Base-by-base conservation (phyloP, 192 early-diverging fungal species). In the Diversispora epigaea region DNA sequence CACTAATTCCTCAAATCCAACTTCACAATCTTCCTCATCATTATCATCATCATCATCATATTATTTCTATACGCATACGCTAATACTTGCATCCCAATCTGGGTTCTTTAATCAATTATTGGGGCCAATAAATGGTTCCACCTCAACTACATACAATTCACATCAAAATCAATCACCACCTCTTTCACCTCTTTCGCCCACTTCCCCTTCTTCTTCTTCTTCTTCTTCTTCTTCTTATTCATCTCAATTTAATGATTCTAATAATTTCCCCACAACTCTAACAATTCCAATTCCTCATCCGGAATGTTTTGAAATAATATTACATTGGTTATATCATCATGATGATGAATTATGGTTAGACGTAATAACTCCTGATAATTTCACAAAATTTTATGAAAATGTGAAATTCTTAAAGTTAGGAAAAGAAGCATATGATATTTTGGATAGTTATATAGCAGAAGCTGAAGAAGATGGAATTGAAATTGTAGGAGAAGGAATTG, bases 281-380 rank as follows among this genome's bases (percentile, higher is more conserved):
- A 58, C 21, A 12, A 57, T 72, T 17, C 41, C 70, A 6, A 39
- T 72, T n/a, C 70, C 70, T 44, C 40, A 72, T 45, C 70, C 70
- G 15, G 56, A 60, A 55, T 25, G 15, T 21, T 72, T 72, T 72
- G 52, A 39, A 40, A 47, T 55, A 22, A 72, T 72, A 21, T 45
- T 72, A 58, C 70, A 72, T 49, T 72, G 70, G 70, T 8, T 72
- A 6, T 72, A 72, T n/a, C 52, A 72, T 60, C 70, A 72, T 44
- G 70, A 72, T 44, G 70, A 72, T 46, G 70, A 72, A 14, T 22
- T 39, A 21, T 72, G 70, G 70, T 58, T 72, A 49, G 70, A 72
- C 58, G 40, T 22, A 45, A 72, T 72, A 3, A 58, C 39, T 25
- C 6, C n/a, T 15, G 70, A 72, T 6, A 72, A 72, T 60, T 72